Base-by-base conservation (phyloP, 768 basidiomycete genomes). In the Hericium rajendrae region DNA sequence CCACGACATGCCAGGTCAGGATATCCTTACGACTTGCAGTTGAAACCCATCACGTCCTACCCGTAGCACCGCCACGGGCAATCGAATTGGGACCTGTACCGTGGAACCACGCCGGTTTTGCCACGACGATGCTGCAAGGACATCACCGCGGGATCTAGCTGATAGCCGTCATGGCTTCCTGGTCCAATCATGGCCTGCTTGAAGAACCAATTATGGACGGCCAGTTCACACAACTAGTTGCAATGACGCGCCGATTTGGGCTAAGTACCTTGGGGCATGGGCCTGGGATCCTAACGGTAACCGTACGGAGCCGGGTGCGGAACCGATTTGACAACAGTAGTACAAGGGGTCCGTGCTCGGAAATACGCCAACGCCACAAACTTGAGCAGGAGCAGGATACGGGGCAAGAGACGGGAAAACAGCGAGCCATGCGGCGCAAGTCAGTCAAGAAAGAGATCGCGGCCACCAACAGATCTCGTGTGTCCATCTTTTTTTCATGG, bases 261-360 rank as follows among this genome's bases (percentile, higher is more conserved):
- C 43, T 18, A 18, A 46, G 20, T 46, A 20, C 43, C 43, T 46
- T n/a, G n/a, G 43, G n/a, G n/a, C 43, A 46, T 9, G n/a, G 43
- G 43, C 32, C 43, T 20, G 43, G 43, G 20, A 46, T 46, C 43
- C 43, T 51, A 55, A 15, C 18, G 22, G 22, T 18, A 53, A 61
- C 26, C 26, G 26, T 26, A 26, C 52, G 55, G 48, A 55, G 58
- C 60, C 60, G 55, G 55, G 32, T 51, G 57, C 54, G 60, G 60
- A 59, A 18, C 59, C 55, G 54, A 58, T 54, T 59, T 55, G 60
- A 61, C 59, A 58, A 61, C 54, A 55, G 60, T 57, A 59, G 56
- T 59, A 62, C 60, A 57, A 57, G 60, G 53, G 48, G 61, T 57
- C 61, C 61, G 54, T 59, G 61, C 56, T 56, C 59, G 60, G 55